Evolutionary conservation across 805 yeast species (phyloP), one percentile per base, ranked within the genome.

Genomic region (Huiozyma sinensis): DNA sequence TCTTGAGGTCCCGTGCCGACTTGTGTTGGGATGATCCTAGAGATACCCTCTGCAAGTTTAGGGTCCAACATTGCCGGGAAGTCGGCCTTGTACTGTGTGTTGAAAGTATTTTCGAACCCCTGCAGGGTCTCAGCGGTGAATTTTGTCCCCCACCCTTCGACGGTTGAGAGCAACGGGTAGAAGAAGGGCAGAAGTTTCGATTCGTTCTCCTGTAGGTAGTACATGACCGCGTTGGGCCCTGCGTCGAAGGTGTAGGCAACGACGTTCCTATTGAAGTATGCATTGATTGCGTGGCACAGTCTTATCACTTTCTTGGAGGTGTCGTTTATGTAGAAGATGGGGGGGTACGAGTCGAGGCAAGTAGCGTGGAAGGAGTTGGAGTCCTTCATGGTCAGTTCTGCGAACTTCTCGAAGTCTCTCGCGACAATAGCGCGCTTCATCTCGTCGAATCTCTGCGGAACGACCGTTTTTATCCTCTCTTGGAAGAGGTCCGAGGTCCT

Each of bases 161-260:
- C 76, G 41, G 72, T 56, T 40, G 65, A 64, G 57, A 87, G 80
- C 50, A 76, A 71, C 45, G 71, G 68, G 63, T 80, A 69, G 47
- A 92, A 67, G 51, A 85, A 71, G 4, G 88, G 81, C 53, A 90
- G 73, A 6, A 92, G 79, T 49, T 69, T 71, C n/a, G 66, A 54
- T 65, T 88, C 95, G 65, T 90, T 76, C 56, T 79, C 71, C 51
- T 74, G 75, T 60, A 81, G 79, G 61, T 92, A 92, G 68, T 92
- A 92, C 48, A 92, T 75, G 38, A 92, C 99, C 17, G 97, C 95
- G 66, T 92, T 92, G 65, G 99, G 98, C 60, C 99, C 99, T 31
- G 99, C 99, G 65, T 92, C 99, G 59, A 83, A 92, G 1, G 99
- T 92, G 66, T 92, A 92, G 34, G 97, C 97, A 9, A 95, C 98